Conservation (phyloP, 345 rosid genomes). For the Citrus trifoliata region DNA sequence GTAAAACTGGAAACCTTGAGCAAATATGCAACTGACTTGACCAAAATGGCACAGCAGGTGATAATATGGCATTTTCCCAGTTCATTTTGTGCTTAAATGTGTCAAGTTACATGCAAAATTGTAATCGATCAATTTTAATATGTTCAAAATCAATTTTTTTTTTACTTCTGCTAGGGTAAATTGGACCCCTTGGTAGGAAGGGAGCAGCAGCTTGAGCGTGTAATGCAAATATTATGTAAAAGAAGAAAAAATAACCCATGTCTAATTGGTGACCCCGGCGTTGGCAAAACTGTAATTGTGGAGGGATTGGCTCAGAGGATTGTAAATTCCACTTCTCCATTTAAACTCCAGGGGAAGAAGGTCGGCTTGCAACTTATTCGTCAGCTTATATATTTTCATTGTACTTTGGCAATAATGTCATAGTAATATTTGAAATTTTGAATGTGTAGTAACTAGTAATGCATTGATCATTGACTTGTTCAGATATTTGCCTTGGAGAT, state of each 20-base stretch:
- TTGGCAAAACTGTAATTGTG: constrained; percentile 30
- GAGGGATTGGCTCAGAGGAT: constrained; percentile 28
- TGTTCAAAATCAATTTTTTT: not conserved
- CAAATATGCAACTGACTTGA: constrained; percentile 19
- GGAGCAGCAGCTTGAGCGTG: constrained; percentile 5
- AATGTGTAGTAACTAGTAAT: too few species aligned
- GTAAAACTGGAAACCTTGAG: not conserved
- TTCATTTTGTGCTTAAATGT: not conserved
- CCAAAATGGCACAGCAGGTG: constrained; percentile 2
- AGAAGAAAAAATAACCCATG: constrained; percentile 31
- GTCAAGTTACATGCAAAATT: not conserved
- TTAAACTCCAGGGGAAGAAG: constrained; percentile 18
- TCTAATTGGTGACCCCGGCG: constrained; percentile 32
- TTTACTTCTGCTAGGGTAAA: constrained; percentile 2
- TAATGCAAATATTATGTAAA: constrained; percentile 19
- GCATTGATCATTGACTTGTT: not conserved
- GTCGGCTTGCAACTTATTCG: not conserved
- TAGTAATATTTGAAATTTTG: too few species aligned
- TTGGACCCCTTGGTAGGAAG: constrained; percentile 25
- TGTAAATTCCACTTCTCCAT: not conserved
- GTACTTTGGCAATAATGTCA: not conserved
- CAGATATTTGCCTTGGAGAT: constrained; percentile 31
- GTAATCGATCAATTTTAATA: not conserved
- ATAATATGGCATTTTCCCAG: not conserved
- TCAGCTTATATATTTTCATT: not conserved